Evolutionary conservation across 2,329 filamentous ascomycete genomes (phyloP), one percentile per base, ranked within the genome.

Genomic region (Pseudocercospora musae): DNA sequence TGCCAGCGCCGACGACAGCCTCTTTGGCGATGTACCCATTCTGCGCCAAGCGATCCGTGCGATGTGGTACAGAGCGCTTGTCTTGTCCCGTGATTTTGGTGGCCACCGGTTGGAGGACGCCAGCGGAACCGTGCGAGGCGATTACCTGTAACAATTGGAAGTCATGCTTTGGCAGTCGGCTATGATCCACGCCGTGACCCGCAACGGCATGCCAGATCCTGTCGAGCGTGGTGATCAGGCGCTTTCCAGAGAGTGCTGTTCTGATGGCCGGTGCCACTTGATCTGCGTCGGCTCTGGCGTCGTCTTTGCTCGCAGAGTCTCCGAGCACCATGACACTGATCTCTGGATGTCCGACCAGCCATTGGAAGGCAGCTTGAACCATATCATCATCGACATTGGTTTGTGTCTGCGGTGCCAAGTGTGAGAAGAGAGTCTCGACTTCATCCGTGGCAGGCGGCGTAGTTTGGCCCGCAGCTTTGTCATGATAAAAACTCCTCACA

Each of bases 1-100:
- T 74, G 3, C 80, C 79, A 61, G 78, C 79, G 21, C 78, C 75
- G 29, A 82, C 77, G 18, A 84, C 78, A 8, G 75, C 71, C 57
- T 78, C 77, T 69, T 89, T 89, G 44, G 81, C 78, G 58, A 89
- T 87, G 70, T 88, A 88, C 0, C 86, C 86, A 66, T 84, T 86
- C 37, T 77, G 73, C 5, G 80, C 78, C 42, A 89, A 76, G 2
- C 77, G 73, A 64, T 87, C 83, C 2, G 86, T 89, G 42, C 86
- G 78, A 64, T 83, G 80, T 1, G 86, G 86, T 2, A 88, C 82
- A 1, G 86, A 89, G 50, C 86, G 80, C 70, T 88, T 88, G 71
- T 89, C 86, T 73, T 89, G 86, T 5, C 83, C 83, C 65, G 84
- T 85, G 21, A 83, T 68, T 57, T 74, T 76, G 44, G 80, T 79